A percentile compares a stretch with the other conserved stretches of the same genome.
Conservation (phyloP, 139 green algal genomes). For the Tetraselmis chui region DNA sequence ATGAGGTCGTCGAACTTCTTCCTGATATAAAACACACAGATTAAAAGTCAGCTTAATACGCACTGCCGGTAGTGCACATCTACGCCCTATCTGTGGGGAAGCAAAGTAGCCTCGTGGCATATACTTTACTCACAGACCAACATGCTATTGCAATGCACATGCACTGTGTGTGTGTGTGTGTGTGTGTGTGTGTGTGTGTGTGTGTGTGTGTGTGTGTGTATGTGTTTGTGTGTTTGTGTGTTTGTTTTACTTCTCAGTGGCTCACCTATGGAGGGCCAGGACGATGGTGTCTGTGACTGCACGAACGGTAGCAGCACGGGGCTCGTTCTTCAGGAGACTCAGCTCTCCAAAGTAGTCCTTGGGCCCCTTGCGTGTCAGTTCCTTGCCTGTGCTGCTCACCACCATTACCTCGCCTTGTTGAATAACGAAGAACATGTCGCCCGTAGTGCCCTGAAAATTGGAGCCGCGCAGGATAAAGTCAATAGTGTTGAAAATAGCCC, state of each 20-base stretch:
- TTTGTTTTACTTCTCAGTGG: background rate
- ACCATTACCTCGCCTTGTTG: conserved; percentile 53
- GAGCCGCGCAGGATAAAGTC: background rate
- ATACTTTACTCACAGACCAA: background rate
- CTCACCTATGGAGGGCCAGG: conserved; percentile 18
- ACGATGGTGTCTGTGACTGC: conserved; percentile 17
- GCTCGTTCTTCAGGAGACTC: conserved; percentile 67
- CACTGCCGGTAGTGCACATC: background rate
- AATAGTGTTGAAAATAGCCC: background rate
- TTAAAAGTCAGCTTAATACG: too few relatives aligned
- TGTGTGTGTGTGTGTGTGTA: background rate
- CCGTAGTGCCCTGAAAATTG: conserved; percentile 8
- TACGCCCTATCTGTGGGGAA: background rate
- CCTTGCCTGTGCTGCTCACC: conserved; percentile 15
- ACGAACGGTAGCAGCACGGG: conserved; percentile 75
- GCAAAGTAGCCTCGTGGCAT: background rate
- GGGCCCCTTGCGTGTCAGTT: conserved; percentile 7
- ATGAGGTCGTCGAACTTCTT: background rate
- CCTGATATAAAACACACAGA: too few relatives aligned
- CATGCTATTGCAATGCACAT: too few relatives aligned
- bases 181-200: background rate
- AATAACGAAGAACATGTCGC: conserved; percentile 86
- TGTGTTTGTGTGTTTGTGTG: background rate
- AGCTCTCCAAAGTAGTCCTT: conserved; percentile 85
- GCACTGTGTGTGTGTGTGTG: background rate